Evolutionary conservation across 495 filamentous ascomycete genomes (phyloP), one percentile per base, ranked within the genome.

Genomic region (Penicillium canariense): DNA sequence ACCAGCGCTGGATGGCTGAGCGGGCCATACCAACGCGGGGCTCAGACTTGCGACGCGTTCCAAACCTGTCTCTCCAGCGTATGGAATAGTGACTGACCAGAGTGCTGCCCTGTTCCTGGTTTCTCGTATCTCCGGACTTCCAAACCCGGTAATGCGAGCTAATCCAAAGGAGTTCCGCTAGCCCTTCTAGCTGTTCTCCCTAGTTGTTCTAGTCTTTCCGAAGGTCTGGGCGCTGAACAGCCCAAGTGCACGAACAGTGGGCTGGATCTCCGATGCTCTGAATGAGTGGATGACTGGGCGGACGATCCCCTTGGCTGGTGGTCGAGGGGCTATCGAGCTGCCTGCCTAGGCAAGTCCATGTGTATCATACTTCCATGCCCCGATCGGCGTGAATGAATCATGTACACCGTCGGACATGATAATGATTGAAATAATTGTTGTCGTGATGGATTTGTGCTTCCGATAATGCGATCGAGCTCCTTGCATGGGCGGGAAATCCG

Each of bases 141-240:
- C 15, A 6, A 31, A 46, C n/a, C 27, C 43, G n/a, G 40, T 38
- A 25, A 20, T 7, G 22, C 40, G 48, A 51, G 36, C 34, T 7
- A 40, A n/a, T 23, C 18, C 26, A 14, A 22, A 35, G n/a, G 23
- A 34, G 18, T 4, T 6, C 49, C 27, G 18, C 43, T 46, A 18
- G 25, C 43, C 25, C 43, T 46, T 46, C 43, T 31, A 46, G 27
- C 18, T 4, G 43, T 3, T 12, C 43, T 46, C 50, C 40, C 39
- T 53, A 40, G 28, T 30, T 2, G 22, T 45, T 50, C 39, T 20
- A 52, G 32, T 50, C 49, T 35, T 54, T 51, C 63, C 63, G 45
- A 35, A 50, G 42, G 46, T 42, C 54, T 60, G 63, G 63, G 50
- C 53, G 52, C 63, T 60, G 56, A 56, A 60, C 48, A 48, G 42